Evolutionary conservation across 805 yeast genomes (phyloP).

Genomic region (Saccharomycodes ludwigii): DNA sequence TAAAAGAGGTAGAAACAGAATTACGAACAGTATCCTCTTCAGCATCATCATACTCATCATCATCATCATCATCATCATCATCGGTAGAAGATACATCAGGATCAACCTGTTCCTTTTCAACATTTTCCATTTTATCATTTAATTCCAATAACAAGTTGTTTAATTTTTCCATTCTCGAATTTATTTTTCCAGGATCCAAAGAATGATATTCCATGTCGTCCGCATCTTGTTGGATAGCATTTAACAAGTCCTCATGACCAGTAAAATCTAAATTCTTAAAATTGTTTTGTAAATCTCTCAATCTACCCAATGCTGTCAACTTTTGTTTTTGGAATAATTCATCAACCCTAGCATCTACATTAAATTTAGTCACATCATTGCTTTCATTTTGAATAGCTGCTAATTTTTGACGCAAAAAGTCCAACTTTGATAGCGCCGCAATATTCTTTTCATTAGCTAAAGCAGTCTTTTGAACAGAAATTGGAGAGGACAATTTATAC

Average conservation of each 20-base stretch:
- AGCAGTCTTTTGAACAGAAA: conserved; percentile 23
- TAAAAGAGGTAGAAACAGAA: conserved; percentile 17
- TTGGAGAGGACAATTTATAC: conserved; percentile 10
- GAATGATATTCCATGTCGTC: not conserved
- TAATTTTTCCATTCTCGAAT: conserved; percentile 1
- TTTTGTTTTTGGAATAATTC: conserved; percentile 50
- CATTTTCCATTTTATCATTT: conserved; percentile 2
- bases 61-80: not conserved
- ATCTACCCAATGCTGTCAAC: conserved; percentile 54
- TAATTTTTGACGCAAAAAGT: conserved; percentile 41
- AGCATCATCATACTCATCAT: conserved; percentile 6
- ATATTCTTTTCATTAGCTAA: conserved; percentile 36
- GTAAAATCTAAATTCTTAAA: conserved; percentile 53
- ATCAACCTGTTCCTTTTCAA: not conserved
- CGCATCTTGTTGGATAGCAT: conserved; percentile 1
- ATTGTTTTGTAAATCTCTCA: conserved; percentile 54
- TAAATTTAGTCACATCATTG: conserved; percentile 61
- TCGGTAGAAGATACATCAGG: not conserved
- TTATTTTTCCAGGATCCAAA: not conserved
- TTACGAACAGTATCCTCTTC: conserved; percentile 5
- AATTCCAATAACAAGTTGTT: conserved; percentile 3
- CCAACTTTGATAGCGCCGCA: conserved; percentile 32
- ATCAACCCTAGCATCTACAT: conserved; percentile 36
- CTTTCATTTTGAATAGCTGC: conserved; percentile 59
- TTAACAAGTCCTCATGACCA: conserved; percentile 2